Evolutionary conservation across 1,284 basidiomycete species (phyloP).

Genomic region (Melanopsichium pennsylvanicum): DNA sequence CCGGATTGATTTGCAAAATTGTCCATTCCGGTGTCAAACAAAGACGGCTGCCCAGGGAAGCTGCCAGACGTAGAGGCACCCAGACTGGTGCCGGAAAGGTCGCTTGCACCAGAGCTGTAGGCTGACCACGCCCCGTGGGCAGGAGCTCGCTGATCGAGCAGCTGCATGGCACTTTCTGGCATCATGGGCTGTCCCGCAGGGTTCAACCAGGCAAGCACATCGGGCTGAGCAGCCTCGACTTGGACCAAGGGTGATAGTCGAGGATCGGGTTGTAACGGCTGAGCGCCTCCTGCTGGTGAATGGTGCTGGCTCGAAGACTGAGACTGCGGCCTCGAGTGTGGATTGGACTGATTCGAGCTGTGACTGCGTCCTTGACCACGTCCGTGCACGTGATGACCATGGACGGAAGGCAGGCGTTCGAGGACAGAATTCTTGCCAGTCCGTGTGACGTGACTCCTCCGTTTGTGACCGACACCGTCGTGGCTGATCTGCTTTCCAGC

Average conservation of each 20-base stretch:
- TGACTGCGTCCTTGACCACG: constrained; percentile 21
- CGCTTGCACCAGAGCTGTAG: constrained; percentile 35
- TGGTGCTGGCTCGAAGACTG: constrained; percentile 35
- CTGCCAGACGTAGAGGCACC: constrained; percentile 3
- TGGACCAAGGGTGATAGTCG: constrained; percentile 27
- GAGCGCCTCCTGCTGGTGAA: constrained; percentile 30
- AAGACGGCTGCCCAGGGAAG: constrained; percentile 6
- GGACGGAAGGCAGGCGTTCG: constrained; percentile 39
- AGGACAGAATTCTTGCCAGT: constrained; percentile 44
- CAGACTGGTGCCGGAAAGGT: constrained; percentile 17
- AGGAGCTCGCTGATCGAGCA: constrained; percentile 18
- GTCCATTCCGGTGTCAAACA: constrained; percentile 12
- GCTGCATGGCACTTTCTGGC: constrained; percentile 22
- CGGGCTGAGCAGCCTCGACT: constrained; percentile 7
- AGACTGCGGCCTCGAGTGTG: constrained; percentile 30
- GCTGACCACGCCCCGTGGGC: constrained; percentile 23
- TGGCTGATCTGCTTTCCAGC: constrained; percentile 35
- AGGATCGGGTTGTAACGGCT: constrained; percentile 16
- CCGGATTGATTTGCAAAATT: constrained; percentile 11
- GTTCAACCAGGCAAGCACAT: constrained; percentile 40
- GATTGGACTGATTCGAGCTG: constrained; percentile 1
- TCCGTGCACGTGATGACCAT: constrained; percentile 39
- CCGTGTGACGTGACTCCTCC: constrained; percentile 41
- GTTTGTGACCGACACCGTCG: constrained; percentile 32
- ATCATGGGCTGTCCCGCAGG: constrained; percentile 13